phyloP scores from a whole-genome alignment of 75 land plant species.

The Azolla pinnata region DNA sequence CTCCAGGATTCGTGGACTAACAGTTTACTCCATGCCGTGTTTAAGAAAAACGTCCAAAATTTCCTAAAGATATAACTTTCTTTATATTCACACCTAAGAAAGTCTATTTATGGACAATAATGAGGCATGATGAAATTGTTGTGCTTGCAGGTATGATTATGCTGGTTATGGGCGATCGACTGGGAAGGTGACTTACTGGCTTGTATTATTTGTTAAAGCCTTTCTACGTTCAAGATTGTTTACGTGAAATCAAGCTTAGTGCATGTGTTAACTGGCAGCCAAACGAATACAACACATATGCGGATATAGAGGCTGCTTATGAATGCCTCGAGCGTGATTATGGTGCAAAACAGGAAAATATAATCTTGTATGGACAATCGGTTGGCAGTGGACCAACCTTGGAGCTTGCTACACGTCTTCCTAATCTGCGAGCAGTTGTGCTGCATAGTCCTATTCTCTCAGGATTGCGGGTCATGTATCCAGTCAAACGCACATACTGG shows the following conservation, averaged over 20 bases:
- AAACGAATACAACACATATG: constrained; percentile 59
- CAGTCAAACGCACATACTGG: constrained; percentile 71
- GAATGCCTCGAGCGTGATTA: constrained; percentile 58
- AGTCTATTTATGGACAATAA: no score
- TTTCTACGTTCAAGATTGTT: constrained; percentile 6
- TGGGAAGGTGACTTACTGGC: constrained; percentile 35
- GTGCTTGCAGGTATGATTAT: constrained; percentile 46
- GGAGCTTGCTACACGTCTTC: constrained; percentile 51
- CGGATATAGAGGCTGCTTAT: constrained; percentile 74
- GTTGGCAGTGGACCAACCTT: constrained; percentile 77
- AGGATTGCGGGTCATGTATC: constrained; percentile 66
- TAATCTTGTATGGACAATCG: constrained; percentile 71
- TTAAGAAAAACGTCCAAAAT: no score
- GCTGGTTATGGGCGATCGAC: constrained; percentile 56
- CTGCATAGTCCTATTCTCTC: constrained; percentile 71
- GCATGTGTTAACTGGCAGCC: no score
- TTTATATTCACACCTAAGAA: no score
- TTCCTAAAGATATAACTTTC: no score
- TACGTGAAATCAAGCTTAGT: no score
- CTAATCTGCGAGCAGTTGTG: constrained; percentile 55
- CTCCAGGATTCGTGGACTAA: no score
- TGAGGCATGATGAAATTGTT: no score
- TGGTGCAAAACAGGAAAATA: constrained; percentile 51
- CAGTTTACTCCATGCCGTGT: no score
- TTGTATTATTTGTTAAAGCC: constrained; percentile 1